Percentiles rank a stretch among this genome's conserved stretches.
Evolutionary conservation across 2,329 filamentous ascomycete species (phyloP).

Genomic region (Aspergillus brasiliensis): DNA sequence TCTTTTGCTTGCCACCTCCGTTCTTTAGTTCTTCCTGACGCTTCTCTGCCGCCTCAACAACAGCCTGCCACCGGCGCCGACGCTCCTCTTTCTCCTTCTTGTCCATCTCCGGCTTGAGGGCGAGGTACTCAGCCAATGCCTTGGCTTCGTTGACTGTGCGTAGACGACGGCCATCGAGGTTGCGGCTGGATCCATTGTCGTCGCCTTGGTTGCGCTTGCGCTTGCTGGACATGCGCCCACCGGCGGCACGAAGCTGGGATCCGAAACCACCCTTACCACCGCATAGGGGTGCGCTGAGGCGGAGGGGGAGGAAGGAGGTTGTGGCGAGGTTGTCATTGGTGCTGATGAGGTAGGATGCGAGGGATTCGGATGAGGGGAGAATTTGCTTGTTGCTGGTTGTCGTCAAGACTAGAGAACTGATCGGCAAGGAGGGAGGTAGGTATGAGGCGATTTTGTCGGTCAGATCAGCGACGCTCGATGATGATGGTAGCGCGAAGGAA

Average conservation of each 20-base stretch:
- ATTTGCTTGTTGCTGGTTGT: conserved; percentile 78
- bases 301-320: conserved; percentile 77
- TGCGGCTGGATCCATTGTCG: conserved; percentile 86
- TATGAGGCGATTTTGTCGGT: conserved; percentile 60
- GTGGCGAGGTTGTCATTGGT: conserved; percentile 37
- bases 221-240: conserved; percentile 95
- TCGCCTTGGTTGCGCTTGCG: conserved; percentile 84
- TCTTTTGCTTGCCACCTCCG: conserved; percentile 64
- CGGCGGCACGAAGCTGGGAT: conserved; percentile 92
- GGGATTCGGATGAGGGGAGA: conserved; percentile 49
- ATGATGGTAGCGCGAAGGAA: conserved; percentile 69
- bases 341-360: conserved; percentile 64
- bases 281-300: conserved; percentile 74
- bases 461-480: conserved; percentile 68
- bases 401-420: conserved; percentile 70
- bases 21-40: conserved; percentile 80
- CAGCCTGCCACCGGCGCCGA: conserved; percentile 78
- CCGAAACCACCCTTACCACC: conserved; percentile 98
- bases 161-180: conserved; percentile 85
- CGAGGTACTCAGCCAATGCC: conserved; percentile 88
- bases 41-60: conserved; percentile 80
- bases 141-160: conserved; percentile 95
- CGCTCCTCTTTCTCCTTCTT: conserved; percentile 87
- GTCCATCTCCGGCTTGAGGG: conserved; percentile 97
- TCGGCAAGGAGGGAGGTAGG: conserved; percentile 60